Conservation (phyloP, 176 grass and related monocot species). For the Avena atlantica region DNA sequence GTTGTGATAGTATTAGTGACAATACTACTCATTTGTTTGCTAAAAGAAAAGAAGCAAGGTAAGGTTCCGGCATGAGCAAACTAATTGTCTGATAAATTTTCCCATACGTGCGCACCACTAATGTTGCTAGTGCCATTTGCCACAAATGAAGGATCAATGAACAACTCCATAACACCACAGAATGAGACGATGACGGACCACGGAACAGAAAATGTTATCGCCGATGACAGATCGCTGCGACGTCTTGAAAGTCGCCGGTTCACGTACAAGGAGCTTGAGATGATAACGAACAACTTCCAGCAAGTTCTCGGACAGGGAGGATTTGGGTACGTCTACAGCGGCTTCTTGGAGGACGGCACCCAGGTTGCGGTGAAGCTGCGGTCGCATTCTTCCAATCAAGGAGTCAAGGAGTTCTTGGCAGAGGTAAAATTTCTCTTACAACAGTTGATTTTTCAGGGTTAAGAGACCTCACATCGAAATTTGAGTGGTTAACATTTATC, state of each 20-base stretch:
- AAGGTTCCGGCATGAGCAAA: neutral
- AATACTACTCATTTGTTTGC: conserved; percentile 32
- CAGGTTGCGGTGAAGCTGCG: conserved; percentile 70
- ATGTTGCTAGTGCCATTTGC: neutral
- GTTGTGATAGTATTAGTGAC: conserved; percentile 30
- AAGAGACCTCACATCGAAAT: too few species aligned
- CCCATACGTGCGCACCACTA: neutral
- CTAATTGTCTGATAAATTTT: neutral
- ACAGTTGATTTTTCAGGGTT: too few species aligned
- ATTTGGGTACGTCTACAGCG: conserved; percentile 66
- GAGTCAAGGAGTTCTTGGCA: conserved; percentile 57
- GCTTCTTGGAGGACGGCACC: conserved; percentile 59
- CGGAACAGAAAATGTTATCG: neutral
- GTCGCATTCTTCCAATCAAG: conserved; percentile 57
- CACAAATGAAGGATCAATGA: neutral
- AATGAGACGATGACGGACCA: neutral
- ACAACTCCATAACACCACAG: neutral
- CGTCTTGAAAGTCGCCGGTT: conserved; percentile 59
- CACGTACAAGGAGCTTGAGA: conserved; percentile 53
- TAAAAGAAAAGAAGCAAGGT: conserved; percentile 43
- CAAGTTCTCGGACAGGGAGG: conserved; percentile 61
- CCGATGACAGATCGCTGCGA: neutral
- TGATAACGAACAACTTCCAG: conserved; percentile 66
- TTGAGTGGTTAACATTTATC: too few species aligned
- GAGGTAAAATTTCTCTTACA: conserved; percentile 28